Evolutionary conservation across 192 early-diverging fungal species (phyloP), one percentile per base, ranked within the genome.

Genomic region (Podila epicladia): DNA sequence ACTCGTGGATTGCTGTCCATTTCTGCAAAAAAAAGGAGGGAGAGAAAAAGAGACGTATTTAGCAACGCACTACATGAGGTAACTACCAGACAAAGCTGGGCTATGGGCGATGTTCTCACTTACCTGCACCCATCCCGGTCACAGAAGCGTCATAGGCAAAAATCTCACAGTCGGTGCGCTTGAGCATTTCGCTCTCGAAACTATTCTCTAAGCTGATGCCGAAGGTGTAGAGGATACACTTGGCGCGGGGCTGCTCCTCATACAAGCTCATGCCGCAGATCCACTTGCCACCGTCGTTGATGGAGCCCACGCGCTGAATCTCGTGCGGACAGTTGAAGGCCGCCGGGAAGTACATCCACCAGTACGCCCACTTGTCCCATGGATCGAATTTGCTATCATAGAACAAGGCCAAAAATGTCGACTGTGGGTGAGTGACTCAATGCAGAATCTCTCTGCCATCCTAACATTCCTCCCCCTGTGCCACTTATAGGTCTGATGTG

Each of bases 121-220:
- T 71, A 71, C 69, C 64, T 33, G 64, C 58, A 38, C 75, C 64
- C 64, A 67, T 71, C 12, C 15, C 2, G 26, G 4, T 9, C 11
- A 73, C 65, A 4, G 71, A 80, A 26, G 77, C 77, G 69, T 80
- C 77, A 37, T 80, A 80, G 8, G 66, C 77, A 66, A 51, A 80
- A 29, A 80, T 73, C 28, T 73, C 77, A n/a, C 77, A 80, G 4
- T 80, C 66, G 2, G 70, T 80, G 9, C 77, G 51, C 32, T 72
- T 62, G 17, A 72, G 53, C 77, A 72, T 80, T 62, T 80, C 66
- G 28, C 71, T 66, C 59, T 78, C 75, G 19, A 71, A 71, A 15
- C 64, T 50, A 11, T 65, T 80, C 28, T 80, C 65, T 55, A 69
- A 31, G 62, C 72, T 80, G 55, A 80, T 57, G 38, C 77, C 77